Conservation (phyloP, 108 stramenopile genomes). For the Cyclotella choctawhatcheeana region DNA sequence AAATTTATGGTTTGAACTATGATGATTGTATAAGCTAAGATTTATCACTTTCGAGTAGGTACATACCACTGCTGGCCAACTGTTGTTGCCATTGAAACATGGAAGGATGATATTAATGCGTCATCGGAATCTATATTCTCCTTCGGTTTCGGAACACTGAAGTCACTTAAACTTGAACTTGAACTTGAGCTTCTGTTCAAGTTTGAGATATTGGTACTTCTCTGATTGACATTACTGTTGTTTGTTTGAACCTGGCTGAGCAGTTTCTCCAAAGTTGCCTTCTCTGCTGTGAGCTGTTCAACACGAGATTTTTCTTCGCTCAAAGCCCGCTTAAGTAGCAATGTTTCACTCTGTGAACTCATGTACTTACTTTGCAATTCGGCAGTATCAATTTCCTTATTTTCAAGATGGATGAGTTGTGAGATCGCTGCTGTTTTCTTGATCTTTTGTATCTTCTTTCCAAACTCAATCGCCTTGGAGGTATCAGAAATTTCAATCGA, state of each 20-base stretch:
- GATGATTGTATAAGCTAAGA: not conserved
- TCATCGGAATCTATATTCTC: not conserved
- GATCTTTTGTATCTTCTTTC: slow-evolving; percentile 9
- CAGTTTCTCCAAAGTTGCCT: not conserved
- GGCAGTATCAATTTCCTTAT: not conserved
- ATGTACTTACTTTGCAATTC: slow-evolving; percentile 10
- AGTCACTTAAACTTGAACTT: too few species aligned
- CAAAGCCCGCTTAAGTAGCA: not conserved
- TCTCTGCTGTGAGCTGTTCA: not conserved
- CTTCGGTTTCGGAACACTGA: too few species aligned
- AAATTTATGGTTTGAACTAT: too few species aligned
- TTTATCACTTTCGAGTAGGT: not conserved
- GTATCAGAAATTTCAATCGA: slow-evolving; percentile 7
- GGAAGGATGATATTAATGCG: not conserved
- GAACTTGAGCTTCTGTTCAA: too few species aligned
- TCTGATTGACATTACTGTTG: not conserved
- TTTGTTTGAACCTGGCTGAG: not conserved
- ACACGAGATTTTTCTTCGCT: not conserved
- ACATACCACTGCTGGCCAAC: not conserved
- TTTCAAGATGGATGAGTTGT: not conserved
- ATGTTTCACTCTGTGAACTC: not conserved
- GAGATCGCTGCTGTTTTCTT: not conserved
- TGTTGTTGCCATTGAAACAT: not conserved
- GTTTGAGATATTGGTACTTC: too few species aligned
- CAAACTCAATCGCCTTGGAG: slow-evolving; percentile 15